phyloP scores from a whole-genome alignment of 768 basidiomycete species.

The Leccinum disarticulatum region DNA sequence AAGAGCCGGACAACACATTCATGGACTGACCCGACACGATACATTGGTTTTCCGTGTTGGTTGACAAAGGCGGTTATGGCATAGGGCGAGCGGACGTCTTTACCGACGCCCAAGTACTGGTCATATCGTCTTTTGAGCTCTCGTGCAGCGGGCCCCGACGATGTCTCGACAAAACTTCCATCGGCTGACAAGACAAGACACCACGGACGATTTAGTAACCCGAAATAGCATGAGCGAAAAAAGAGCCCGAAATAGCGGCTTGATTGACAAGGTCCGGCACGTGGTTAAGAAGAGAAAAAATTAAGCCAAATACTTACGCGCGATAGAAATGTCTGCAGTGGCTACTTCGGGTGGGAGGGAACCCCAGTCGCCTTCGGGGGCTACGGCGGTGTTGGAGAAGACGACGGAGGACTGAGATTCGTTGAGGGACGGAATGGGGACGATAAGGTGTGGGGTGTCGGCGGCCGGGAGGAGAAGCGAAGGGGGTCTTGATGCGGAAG shows the following conservation, averaged over 20 bases:
- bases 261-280: conserved; percentile 8
- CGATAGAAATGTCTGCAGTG: conserved; percentile 56
- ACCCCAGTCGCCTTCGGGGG: conserved; percentile 39
- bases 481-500: conserved; percentile 19
- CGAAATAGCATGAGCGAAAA: not conserved
- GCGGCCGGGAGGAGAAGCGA: conserved; percentile 16
- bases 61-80: conserved; percentile 81
- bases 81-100: conserved; percentile 71
- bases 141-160: conserved; percentile 71
- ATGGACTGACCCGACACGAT: conserved; percentile 69
- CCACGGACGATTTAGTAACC: conserved; percentile 6
- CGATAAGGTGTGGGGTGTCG: conserved; percentile 34
- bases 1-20: not conserved
- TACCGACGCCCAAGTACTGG: conserved; percentile 62
- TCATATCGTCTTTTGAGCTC: conserved; percentile 80
- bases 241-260: not conserved
- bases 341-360: conserved; percentile 51
- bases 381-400: conserved; percentile 41
- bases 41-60: conserved; percentile 77
- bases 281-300: conserved; percentile 6
- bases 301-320: conserved; percentile 43
- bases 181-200: conserved; percentile 48
- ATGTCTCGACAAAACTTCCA: conserved; percentile 76
- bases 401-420: conserved; percentile 44
- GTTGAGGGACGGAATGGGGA: conserved; percentile 38